Conservation (phyloP, 371 early-diverging fungal genomes). For the Rhizopus arrhizus region DNA sequence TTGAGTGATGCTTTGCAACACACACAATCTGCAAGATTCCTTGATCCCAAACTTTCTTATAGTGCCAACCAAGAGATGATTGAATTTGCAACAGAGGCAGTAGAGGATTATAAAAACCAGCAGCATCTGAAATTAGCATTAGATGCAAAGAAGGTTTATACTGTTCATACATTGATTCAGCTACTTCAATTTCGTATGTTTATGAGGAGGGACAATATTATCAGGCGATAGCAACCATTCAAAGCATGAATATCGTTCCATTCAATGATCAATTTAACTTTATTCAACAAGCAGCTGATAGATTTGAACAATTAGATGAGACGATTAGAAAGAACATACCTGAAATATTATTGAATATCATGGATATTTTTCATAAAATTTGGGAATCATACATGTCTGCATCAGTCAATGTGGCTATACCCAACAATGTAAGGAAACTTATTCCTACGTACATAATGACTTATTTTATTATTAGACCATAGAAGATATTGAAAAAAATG, state of each 20-base stretch:
- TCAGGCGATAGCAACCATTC: slow-evolving; percentile 23
- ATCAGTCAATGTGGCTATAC: background rate
- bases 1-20: slow-evolving; percentile 68
- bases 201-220: slow-evolving; percentile 57
- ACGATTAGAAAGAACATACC: slow-evolving; percentile 76
- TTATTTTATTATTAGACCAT: slow-evolving; percentile 16
- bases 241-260: slow-evolving; percentile 59
- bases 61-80: slow-evolving; percentile 31
- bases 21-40: slow-evolving; percentile 10
- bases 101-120: slow-evolving; percentile 51
- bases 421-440: background rate
- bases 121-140: slow-evolving; percentile 49
- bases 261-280: slow-evolving; percentile 53
- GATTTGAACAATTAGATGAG: slow-evolving; percentile 67
- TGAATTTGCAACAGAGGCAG: slow-evolving; percentile 49
- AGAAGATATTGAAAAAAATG: slow-evolving; percentile 35
- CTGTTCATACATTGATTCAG: slow-evolving; percentile 57
- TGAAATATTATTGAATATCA: slow-evolving; percentile 70
- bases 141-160: slow-evolving; percentile 39
- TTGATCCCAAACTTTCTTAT: slow-evolving; percentile 10
- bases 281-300: slow-evolving; percentile 65
- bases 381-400: slow-evolving; percentile 12
- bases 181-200: slow-evolving; percentile 61
- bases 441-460: background rate
- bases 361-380: slow-evolving; percentile 65